phyloP scores from a whole-genome alignment of 345 rosid genomes.

The Draba incana region DNA sequence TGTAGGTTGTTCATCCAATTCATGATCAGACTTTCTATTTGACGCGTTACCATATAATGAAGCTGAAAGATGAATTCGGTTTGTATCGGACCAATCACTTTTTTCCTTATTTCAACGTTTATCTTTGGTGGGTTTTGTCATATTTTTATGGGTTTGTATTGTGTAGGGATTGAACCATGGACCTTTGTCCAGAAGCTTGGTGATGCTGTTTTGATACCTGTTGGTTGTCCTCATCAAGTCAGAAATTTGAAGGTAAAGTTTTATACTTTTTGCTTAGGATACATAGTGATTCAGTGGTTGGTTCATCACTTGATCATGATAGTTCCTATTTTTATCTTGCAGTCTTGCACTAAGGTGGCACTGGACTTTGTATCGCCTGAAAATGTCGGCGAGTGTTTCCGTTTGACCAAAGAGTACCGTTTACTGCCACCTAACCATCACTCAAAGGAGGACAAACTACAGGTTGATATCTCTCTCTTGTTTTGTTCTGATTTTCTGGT shows the following conservation, averaged over 20 bases:
- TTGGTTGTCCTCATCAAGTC: slow-evolving; percentile 48
- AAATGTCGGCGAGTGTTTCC: slow-evolving; percentile 56
- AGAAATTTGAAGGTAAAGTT: slow-evolving; percentile 40
- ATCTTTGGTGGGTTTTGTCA: slow-evolving; percentile 9
- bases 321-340: slow-evolving; percentile 6
- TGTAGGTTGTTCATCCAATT: slow-evolving; percentile 69
- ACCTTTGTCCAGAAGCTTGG: slow-evolving; percentile 44
- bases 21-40: slow-evolving; percentile 76
- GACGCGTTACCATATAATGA: slow-evolving; percentile 58
- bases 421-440: slow-evolving; percentile 57
- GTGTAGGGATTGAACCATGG: slow-evolving; percentile 46
- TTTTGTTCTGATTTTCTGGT: background rate
- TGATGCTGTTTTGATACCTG: slow-evolving; percentile 44
- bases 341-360: slow-evolving; percentile 78
- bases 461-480: slow-evolving; percentile 40
- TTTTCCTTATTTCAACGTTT: background rate
- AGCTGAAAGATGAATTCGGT: slow-evolving; percentile 85
- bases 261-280: background rate
- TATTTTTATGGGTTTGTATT: background rate
- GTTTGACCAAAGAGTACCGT: slow-evolving; percentile 62
- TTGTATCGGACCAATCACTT: background rate
- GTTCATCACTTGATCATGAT: slow-evolving; percentile 1
- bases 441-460: slow-evolving; percentile 66
- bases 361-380: slow-evolving; percentile 72
- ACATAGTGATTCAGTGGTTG: background rate